A percentile compares a stretch with the other conserved stretches of the same genome.
These are phyloP conservation scores for Berkeleyomyces rouxiae DNA, from an alignment of 2,329 filamentous ascomycete species.

Conservation along the genomic window DNA sequence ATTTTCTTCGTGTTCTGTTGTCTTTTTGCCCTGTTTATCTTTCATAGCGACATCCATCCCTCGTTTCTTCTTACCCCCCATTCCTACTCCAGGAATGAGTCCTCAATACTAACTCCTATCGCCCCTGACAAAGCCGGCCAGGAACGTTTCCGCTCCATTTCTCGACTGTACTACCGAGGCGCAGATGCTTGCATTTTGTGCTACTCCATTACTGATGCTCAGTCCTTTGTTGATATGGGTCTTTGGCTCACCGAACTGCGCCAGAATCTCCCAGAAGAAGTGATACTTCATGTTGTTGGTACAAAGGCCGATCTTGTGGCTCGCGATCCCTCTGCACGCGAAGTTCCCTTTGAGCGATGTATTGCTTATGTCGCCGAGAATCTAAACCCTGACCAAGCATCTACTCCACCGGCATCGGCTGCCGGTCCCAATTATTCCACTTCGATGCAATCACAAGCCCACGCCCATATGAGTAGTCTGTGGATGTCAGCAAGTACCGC, in stretches of 20 bases:
- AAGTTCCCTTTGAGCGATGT: constrained; percentile 86
- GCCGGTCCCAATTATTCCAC: constrained; percentile 21
- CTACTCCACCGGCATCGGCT: constrained; percentile 51
- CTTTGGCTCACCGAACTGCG: constrained; percentile 77
- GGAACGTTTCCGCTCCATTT: constrained; percentile 88
- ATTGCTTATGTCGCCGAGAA: constrained; percentile 93
- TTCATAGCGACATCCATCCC: neutral
- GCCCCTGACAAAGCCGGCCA: constrained; percentile 47
- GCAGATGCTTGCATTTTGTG: constrained; percentile 87
- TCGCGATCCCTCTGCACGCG: constrained; percentile 57
- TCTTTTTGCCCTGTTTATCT: neutral
- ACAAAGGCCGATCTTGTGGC: constrained; percentile 87
- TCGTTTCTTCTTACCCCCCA: neutral
- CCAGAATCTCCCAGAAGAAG: constrained; percentile 57
- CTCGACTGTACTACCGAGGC: constrained; percentile 87
- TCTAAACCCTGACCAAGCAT: constrained; percentile 52
- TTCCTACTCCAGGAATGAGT: neutral
- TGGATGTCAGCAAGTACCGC: constrained; percentile 12
- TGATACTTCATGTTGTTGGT: constrained; percentile 86
- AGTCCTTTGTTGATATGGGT: constrained; percentile 83
- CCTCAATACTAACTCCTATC: neutral
- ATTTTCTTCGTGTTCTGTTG: constrained; percentile 10
- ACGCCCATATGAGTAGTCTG: constrained; percentile 6
- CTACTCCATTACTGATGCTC: constrained; percentile 79
- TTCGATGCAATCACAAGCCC: constrained; percentile 17